These are phyloP conservation scores for Sporobolomyces roseus DNA, from an alignment of 768 basidiomycete species.

Conservation along the genomic window DNA sequence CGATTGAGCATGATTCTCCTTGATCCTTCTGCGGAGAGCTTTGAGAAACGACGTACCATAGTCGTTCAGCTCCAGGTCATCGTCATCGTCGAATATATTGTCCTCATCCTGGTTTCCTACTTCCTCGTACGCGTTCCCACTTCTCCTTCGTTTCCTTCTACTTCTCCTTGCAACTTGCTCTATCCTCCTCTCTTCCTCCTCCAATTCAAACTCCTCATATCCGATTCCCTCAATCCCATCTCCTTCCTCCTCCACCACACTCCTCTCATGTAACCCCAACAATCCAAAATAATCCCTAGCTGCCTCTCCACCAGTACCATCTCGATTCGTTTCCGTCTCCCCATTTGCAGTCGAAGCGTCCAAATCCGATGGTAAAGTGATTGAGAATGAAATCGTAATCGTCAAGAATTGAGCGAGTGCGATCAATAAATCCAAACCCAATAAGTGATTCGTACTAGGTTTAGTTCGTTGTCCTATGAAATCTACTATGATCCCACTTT, in stretches of 20 bases:
- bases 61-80: too few species aligned
- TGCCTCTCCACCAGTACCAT: background rate
- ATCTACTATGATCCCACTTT: constrained; percentile 18
- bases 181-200: background rate
- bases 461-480: constrained; percentile 21
- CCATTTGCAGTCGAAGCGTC: constrained; percentile 9
- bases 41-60: too few species aligned
- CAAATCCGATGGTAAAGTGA: constrained; percentile 19
- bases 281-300: constrained; percentile 15
- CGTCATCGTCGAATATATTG: constrained; percentile 20
- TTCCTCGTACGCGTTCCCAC: too few species aligned
- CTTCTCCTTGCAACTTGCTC: background rate
- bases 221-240: background rate
- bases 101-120: constrained; percentile 6
- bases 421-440: constrained; percentile 6
- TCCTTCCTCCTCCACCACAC: background rate
- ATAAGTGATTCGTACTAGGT: background rate
- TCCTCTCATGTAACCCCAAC: background rate
- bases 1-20: background rate
- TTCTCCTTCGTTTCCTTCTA: background rate
- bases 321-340: too few species aligned
- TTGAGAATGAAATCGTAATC: constrained; percentile 8
- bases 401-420: constrained; percentile 6
- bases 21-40: too few species aligned
- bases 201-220: background rate